phyloP scores from a whole-genome alignment of 148 eudicot genomes.

The Linanthus parryae region DNA sequence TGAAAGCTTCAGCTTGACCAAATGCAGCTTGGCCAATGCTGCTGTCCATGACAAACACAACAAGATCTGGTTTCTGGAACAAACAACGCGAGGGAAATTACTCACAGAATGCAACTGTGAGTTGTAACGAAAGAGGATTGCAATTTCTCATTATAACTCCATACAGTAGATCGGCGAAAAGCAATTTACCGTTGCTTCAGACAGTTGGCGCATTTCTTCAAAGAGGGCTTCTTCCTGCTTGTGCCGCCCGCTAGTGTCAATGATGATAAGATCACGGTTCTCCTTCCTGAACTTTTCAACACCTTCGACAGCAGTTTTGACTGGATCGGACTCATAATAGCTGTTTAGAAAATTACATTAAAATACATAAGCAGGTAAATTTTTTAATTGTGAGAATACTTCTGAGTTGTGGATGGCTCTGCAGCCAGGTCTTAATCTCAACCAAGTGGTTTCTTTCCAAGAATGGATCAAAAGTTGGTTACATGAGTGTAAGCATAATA shows the following conservation, averaged over 20 bases:
- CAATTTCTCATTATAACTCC: slow-evolving; percentile 4
- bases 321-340: slow-evolving; percentile 81
- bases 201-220: slow-evolving; percentile 93
- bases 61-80: slow-evolving; percentile 94
- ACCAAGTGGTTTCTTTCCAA: too few relatives aligned
- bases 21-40: slow-evolving; percentile 97
- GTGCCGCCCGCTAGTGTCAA: slow-evolving; percentile 91
- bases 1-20: slow-evolving; percentile 93
- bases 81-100: slow-evolving; percentile 9
- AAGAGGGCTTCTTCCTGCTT: slow-evolving; percentile 84
- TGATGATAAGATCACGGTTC: slow-evolving; percentile 69
- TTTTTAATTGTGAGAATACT: too few relatives aligned
- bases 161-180: too few relatives aligned
- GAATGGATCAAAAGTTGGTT: too few relatives aligned
- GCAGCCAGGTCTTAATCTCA: too few relatives aligned
- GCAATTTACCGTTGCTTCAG: slow-evolving; percentile 59
- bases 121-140: too few relatives aligned
- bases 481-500: too few relatives aligned
- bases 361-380: too few relatives aligned
- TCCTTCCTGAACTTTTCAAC: slow-evolving; percentile 83
- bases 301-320: slow-evolving; percentile 81
- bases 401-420: too few relatives aligned
- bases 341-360: slow-evolving; percentile 44
- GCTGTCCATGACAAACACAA: slow-evolving; percentile 93
- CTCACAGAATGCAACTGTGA: too few relatives aligned